Conservation (phyloP, 1,139 yeast genomes). For the Kodamaea anthophila region DNA sequence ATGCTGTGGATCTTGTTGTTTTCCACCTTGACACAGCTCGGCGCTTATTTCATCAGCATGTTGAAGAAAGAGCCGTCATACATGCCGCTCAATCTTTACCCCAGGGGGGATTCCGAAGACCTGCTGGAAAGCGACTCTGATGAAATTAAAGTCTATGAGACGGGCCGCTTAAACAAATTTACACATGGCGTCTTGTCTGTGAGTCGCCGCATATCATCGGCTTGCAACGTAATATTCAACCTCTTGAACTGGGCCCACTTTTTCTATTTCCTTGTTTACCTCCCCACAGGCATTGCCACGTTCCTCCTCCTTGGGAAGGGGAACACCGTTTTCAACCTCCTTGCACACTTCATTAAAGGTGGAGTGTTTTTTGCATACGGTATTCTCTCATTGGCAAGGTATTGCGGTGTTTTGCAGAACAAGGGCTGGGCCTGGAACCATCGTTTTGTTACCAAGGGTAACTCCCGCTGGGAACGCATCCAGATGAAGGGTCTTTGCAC, state of each 20-base stretch:
- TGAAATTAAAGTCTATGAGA: constrained; percentile 5
- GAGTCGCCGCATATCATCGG: background rate
- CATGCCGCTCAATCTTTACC: constrained; percentile 1
- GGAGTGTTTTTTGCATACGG: constrained; percentile 82
- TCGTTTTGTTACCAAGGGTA: constrained; percentile 23
- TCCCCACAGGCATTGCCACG: constrained; percentile 73
- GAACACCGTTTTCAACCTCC: constrained; percentile 60
- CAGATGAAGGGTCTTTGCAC: constrained; percentile 58
- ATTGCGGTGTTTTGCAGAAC: constrained; percentile 70
- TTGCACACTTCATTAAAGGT: constrained; percentile 96
- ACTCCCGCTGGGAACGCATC: constrained; percentile 31
- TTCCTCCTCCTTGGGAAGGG: constrained; percentile 67
- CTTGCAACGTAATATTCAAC: constrained; percentile 33
- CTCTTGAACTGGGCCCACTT: constrained; percentile 63
- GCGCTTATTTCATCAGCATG: constrained; percentile 34
- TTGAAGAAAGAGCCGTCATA: constrained; percentile 1
- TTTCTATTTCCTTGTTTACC: constrained; percentile 50
- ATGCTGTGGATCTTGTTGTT: constrained; percentile 59
- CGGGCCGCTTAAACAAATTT: background rate
- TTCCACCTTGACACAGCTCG: constrained; percentile 46
- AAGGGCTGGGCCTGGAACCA: constrained; percentile 93
- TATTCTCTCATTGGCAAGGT: constrained; percentile 69
- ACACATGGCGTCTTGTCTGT: no score
- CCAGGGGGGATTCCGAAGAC: constrained; percentile 6
- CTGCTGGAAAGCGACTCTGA: constrained; percentile 2